Percentiles rank a stretch among this genome's conserved stretches.
These are phyloP conservation scores for Solanum arcanum DNA, from an alignment of 257 asterid genomes.

Conservation along the genomic window DNA sequence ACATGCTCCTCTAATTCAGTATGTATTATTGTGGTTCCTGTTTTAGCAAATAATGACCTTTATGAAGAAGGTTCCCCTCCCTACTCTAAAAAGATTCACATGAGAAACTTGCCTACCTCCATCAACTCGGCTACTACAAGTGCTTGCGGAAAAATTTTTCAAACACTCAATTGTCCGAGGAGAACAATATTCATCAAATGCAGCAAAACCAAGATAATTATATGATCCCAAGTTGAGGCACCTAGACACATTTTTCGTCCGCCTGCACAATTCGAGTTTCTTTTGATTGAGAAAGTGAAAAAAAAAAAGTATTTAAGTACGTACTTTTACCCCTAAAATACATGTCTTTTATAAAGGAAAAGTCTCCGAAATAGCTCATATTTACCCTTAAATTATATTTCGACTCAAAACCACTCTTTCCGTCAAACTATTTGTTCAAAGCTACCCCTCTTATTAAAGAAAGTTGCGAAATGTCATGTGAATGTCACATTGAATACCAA, in stretches of 20 bases:
- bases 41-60: background rate
- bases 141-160: conserved; percentile 70
- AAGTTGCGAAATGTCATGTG: no score
- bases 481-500: no score
- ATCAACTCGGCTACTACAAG: conserved; percentile 87
- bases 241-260: background rate
- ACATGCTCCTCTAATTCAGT: conserved; percentile 75
- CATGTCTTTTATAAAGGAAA: background rate
- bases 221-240: background rate
- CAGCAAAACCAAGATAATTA: background rate
- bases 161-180: conserved; percentile 25
- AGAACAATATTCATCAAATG: background rate
- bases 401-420: no score
- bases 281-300: background rate
- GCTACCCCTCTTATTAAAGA: no score
- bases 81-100: background rate
- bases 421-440: no score
- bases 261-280: background rate
- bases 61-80: background rate
- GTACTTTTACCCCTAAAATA: background rate
- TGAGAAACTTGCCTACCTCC: conserved; percentile 49
- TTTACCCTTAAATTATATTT: no score
- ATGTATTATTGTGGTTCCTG: conserved; percentile 77
- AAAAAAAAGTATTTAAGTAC: background rate
- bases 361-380: no score